These are phyloP conservation scores for Sambucus nigra DNA, from an alignment of 129 eudicot genomes.

Conservation along the genomic window DNA sequence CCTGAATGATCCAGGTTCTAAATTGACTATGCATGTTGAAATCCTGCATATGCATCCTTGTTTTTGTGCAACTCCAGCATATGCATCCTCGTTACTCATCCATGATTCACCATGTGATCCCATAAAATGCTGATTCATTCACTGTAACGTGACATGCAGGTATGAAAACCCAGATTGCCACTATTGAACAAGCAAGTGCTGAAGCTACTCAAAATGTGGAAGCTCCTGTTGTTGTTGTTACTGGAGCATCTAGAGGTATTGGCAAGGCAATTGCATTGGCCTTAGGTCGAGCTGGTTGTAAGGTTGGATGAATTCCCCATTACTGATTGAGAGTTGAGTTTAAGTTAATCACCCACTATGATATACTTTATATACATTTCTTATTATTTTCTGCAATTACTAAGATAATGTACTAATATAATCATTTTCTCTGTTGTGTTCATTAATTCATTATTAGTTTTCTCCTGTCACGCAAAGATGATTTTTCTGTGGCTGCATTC, in stretches of 20 bases:
- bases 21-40: no score
- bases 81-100: no score
- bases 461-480: no score
- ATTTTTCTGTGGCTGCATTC: no score
- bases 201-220: conserved; percentile 49
- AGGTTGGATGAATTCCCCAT: conserved; percentile 35
- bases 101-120: not conserved
- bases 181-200: conserved; percentile 45
- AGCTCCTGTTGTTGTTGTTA: conserved; percentile 89
- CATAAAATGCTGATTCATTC: conserved; percentile 9
- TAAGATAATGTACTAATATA: no score
- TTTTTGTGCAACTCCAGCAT: not conserved
- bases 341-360: not conserved
- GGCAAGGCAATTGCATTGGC: no score
- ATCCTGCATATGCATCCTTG: no score
- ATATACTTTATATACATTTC: not conserved
- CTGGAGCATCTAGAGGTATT: conserved; percentile 98
- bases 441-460: no score
- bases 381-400: not conserved
- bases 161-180: conserved; percentile 59
- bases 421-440: no score
- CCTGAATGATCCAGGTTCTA: no score
- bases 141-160: conserved; percentile 38
- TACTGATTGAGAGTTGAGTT: not conserved
- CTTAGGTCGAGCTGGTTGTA: conserved; percentile 93